Base-by-base conservation (phyloP, 331 rosid genomes). In the Malus hybrid region DNA sequence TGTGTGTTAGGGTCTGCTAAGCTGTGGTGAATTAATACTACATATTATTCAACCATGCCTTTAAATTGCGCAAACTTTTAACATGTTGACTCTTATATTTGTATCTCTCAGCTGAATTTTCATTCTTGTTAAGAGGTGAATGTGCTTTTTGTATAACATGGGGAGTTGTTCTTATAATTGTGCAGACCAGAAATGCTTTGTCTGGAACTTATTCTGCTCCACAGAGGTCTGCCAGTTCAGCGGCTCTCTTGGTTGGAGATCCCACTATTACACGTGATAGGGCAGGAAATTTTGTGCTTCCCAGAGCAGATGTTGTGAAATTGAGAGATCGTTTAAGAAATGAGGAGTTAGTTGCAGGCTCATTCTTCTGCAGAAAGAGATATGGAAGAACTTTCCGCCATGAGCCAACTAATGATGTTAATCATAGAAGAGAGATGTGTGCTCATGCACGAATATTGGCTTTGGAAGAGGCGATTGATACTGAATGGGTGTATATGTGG, bases 401-500 rank as follows among this genome's bases (percentile, higher is more conserved):
- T 81, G 97, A 90, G 74, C 90, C 95, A 78, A 68, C 83, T 42
- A 85, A 80, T 50, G 96, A 82, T 83, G 95, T 92, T 55, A 97
- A 90, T 80, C 89, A 95, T 72, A 82, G 97, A 84, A 89, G 98
- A 85, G 92, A 90, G 75, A 89, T 90, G 96, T 92, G 97, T 88
- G 97, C 99, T 84, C 99, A 95, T 84, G 99, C 99, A 42, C 96
- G 99, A 56, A 92, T 95, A 80, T 86, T 95, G 89, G 96, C 89
- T 74, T 84, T 95, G 75, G 99, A 95, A 83, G 99, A 95, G 91
- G 97, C 99, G 56, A 89, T 95, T 81, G 99, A 95, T 83, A 95
- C 98, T 28, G 99, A 95, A 75, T 95, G 99, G 99, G 99, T 95
- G 57, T 95, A 95, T 86, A 95, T 95, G 99, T 95, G 99, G 99